Conservation (phyloP, 306 rosid species). For the Calophaca sinica region DNA sequence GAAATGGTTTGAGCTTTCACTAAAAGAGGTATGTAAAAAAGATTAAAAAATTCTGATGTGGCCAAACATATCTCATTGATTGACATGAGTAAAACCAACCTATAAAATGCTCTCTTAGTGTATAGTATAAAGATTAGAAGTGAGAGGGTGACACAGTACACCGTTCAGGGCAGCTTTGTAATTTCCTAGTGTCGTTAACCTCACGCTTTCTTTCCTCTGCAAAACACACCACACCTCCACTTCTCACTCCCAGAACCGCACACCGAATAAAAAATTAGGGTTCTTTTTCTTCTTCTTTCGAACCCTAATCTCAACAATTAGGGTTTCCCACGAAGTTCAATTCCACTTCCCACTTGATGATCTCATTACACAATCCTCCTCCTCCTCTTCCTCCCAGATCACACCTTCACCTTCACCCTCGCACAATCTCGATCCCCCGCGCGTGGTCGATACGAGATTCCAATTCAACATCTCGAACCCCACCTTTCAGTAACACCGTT, state of each 20-base stretch:
- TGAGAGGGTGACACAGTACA: no score
- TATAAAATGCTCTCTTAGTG: no score
- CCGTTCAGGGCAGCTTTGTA: background rate
- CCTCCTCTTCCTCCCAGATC: background rate
- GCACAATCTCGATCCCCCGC: background rate
- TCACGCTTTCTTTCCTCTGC: background rate
- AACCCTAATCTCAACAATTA: constrained; percentile 41
- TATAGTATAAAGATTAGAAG: no score
- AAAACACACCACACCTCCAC: background rate
- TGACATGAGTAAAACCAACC: no score
- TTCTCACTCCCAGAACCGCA: background rate
- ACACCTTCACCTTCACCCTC: background rate
- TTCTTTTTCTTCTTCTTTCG: background rate
- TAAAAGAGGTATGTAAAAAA: no score
- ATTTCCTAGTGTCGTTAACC: background rate
- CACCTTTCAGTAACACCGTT: background rate
- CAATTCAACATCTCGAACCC: background rate
- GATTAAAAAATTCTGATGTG: no score
- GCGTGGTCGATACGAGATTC: constrained; percentile 28
- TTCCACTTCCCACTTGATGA: constrained; percentile 27
- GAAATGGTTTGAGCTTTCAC: no score
- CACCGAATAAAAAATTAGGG: constrained; percentile 33
- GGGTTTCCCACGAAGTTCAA: constrained; percentile 37
- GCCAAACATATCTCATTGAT: no score
- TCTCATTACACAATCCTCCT: constrained; percentile 23